phyloP scores from a whole-genome alignment of 2,329 filamentous ascomycete species.

The Colletotrichum sp. region DNA sequence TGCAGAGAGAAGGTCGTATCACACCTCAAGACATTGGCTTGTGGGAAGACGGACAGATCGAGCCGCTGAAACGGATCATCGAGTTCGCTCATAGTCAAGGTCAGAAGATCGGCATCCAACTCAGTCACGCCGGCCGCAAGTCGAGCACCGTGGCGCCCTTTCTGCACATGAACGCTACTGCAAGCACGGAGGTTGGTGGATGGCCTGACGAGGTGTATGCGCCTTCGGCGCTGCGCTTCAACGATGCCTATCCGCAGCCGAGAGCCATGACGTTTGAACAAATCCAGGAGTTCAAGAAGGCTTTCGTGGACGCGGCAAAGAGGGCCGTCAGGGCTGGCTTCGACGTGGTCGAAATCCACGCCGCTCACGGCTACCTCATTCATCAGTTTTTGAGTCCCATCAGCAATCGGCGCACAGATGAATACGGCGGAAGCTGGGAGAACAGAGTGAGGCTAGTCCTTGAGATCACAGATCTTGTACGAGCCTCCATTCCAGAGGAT shows the following conservation, averaged over 20 bases:
- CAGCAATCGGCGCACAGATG: conserved; percentile 71
- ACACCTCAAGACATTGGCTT: conserved; percentile 70
- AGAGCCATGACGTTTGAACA: conserved; percentile 69
- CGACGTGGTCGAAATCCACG: conserved; percentile 75
- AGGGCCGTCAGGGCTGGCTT: conserved; percentile 69
- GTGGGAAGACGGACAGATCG: conserved; percentile 74
- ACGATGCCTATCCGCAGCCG: conserved; percentile 61
- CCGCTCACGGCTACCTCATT: conserved; percentile 80
- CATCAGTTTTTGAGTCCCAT: conserved; percentile 72
- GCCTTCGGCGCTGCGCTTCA: conserved; percentile 57
- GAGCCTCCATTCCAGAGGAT: conserved; percentile 65
- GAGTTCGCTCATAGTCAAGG: conserved; percentile 63
- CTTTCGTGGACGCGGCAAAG: conserved; percentile 59
- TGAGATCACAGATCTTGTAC: conserved; percentile 68
- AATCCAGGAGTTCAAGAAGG: conserved; percentile 67
- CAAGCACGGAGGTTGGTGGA: conserved; percentile 52
- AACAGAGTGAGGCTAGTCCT: conserved; percentile 73
- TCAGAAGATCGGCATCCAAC: conserved; percentile 74
- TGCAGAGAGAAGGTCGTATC: conserved; percentile 69
- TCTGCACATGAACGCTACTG: conserved; percentile 62
- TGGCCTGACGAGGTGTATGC: conserved; percentile 58
- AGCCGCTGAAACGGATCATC: conserved; percentile 57
- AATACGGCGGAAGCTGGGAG: conserved; percentile 73
- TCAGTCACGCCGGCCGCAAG: conserved; percentile 76
- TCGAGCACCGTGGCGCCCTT: conserved; percentile 62